phyloP scores from a whole-genome alignment of 495 filamentous ascomycete genomes.

The Cercophora samala region DNA sequence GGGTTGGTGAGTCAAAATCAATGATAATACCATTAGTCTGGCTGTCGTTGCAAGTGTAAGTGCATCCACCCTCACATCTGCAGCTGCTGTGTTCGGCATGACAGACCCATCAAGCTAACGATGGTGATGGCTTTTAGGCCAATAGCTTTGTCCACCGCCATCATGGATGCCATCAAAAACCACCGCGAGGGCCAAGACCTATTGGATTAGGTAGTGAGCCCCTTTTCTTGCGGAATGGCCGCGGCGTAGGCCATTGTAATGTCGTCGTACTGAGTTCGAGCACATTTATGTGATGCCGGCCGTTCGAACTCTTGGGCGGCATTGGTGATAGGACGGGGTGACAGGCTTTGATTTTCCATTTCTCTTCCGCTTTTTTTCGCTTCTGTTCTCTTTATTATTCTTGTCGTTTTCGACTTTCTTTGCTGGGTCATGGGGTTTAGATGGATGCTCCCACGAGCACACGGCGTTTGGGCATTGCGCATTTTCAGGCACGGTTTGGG shows the following conservation, averaged over 20 bases:
- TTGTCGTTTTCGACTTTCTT: background rate
- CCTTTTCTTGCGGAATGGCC: background rate
- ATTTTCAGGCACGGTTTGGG: background rate
- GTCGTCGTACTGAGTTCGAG: background rate
- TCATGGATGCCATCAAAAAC: conserved; percentile 32
- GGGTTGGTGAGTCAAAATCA: conserved; percentile 19
- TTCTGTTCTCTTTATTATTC: background rate
- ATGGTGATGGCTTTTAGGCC: conserved; percentile 18
- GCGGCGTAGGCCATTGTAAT: background rate
- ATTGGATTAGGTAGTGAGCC: conserved; percentile 25
- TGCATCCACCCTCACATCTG: background rate
- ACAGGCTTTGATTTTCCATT: background rate
- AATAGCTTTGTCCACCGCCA: conserved; percentile 23
- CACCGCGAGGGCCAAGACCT: conserved; percentile 31
- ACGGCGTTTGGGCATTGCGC: conserved; percentile 6
- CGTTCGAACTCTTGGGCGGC: background rate
- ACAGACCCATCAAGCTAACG: background rate
- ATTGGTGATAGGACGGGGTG: background rate
- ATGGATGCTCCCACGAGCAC: conserved; percentile 6
- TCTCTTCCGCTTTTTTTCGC: background rate
- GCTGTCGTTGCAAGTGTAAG: conserved; percentile 28
- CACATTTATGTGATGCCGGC: background rate
- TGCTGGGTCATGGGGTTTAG: background rate
- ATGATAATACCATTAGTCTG: conserved; percentile 28
- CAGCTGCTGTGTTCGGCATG: conserved; percentile 4